These are phyloP conservation scores for Neurospora sp. DNA, from an alignment of 495 filamentous ascomycete species.

Conservation along the genomic window DNA sequence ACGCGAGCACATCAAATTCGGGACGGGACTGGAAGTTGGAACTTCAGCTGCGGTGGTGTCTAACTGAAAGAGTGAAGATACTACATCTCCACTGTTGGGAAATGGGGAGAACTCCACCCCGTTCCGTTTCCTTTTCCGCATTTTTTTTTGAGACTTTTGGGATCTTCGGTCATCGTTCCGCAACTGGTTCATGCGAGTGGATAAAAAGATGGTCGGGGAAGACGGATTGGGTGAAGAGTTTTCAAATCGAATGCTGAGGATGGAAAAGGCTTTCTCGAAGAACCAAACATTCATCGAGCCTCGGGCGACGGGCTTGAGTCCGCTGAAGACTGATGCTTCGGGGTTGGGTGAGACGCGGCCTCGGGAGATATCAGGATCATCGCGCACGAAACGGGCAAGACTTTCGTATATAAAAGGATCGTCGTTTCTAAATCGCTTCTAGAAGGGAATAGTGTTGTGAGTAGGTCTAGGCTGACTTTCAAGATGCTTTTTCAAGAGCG, in stretches of 20 bases:
- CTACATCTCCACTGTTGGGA: background rate
- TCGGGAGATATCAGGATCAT: background rate
- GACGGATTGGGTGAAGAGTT: background rate
- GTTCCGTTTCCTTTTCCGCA: background rate
- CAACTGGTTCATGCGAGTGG: background rate
- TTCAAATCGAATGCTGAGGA: background rate
- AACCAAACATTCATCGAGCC: background rate
- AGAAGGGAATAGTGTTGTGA: background rate
- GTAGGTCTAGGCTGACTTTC: background rate
- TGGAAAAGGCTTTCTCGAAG: background rate
- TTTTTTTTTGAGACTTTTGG: background rate
- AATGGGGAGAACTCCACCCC: background rate
- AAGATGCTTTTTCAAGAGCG: background rate
- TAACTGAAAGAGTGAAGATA: background rate
- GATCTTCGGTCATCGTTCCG: background rate
- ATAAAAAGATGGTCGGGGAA: background rate
- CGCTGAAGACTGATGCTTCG: background rate
- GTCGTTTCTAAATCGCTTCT: background rate
- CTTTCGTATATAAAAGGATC: background rate
- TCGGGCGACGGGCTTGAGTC: background rate
- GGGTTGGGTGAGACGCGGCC: background rate
- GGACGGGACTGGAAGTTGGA: background rate
- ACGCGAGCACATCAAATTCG: background rate
- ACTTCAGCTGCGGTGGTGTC: background rate
- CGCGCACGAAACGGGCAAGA: background rate